A percentile compares a stretch with the other conserved stretches of the same genome.
Conservation (phyloP, 1,139 yeast species). For the Geotrichum cucujoidarum region DNA sequence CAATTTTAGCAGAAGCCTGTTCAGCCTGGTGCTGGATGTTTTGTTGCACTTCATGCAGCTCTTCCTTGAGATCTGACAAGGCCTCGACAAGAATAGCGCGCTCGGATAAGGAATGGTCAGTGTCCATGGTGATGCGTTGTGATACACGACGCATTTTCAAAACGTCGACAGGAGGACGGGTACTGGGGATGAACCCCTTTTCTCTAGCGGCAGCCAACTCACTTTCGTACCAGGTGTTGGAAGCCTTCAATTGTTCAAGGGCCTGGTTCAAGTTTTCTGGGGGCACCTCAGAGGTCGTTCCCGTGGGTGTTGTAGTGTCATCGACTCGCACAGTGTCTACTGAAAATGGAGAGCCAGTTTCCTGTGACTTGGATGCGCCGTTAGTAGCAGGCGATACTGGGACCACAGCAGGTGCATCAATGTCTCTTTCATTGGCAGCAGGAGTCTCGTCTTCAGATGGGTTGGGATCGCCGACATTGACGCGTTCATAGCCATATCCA, state of each 20-base stretch:
- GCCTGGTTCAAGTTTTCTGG: constrained; percentile 9
- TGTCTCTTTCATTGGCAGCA: not conserved
- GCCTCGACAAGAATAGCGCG: constrained; percentile 33
- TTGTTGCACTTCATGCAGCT: constrained; percentile 34
- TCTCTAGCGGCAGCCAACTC: constrained; percentile 33
- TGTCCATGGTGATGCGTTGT: constrained; percentile 32
- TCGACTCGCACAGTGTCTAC: constrained; percentile 7
- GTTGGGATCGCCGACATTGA: constrained; percentile 21
- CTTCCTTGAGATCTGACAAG: constrained; percentile 32
- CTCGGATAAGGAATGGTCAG: constrained; percentile 27
- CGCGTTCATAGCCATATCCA: constrained; percentile 26
- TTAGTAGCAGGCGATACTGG: not conserved
- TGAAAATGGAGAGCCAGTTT: constrained; percentile 8
- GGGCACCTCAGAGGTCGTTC: not conserved
- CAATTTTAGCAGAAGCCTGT: constrained; percentile 34
- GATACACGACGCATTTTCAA: constrained; percentile 32
- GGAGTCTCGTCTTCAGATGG: constrained; percentile 7
- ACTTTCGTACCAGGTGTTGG: constrained; percentile 35
- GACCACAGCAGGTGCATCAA: not conserved
- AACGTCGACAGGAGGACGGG: constrained; percentile 33
- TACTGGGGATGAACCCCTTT: constrained; percentile 29
- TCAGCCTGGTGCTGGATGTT: constrained; percentile 34
- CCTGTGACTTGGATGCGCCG: constrained; percentile 3
- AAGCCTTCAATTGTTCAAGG: constrained; percentile 32
- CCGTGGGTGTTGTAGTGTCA: constrained; percentile 1